These are phyloP conservation scores for Effrenium voratum DNA, from an alignment of 73 alveolate species.

Conservation along the genomic window DNA sequence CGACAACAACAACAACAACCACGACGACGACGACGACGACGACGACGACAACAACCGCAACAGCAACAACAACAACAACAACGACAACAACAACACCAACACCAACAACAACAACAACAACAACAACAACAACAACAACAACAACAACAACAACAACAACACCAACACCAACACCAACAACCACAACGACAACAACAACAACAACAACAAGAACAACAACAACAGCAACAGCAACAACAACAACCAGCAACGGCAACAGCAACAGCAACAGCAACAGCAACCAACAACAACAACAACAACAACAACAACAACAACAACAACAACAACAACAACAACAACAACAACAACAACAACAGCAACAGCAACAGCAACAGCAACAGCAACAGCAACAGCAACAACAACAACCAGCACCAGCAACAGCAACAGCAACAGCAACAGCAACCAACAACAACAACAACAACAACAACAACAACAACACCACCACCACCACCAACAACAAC, in stretches of 20 bases:
- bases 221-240: neutral
- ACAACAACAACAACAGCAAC: too few relatives aligned
- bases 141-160: neutral
- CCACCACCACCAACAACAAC: neutral
- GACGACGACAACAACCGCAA: neutral
- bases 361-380: conserved; percentile 1
- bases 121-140: neutral
- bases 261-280: too few relatives aligned
- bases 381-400: conserved; percentile 15
- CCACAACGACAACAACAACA: neutral
- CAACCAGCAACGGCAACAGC: neutral
- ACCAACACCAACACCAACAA: neutral
- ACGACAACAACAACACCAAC: neutral
- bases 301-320: conserved; percentile 22
- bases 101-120: neutral
- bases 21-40: neutral
- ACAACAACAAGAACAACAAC: neutral
- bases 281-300: conserved; percentile 19
- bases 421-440: conserved; percentile 4
- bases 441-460: neutral
- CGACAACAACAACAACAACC: neutral
- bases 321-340: conserved; percentile 13
- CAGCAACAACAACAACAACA: neutral
- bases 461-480: neutral
- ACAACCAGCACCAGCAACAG: neutral